These are phyloP conservation scores for Colletotrichum navitas DNA, from an alignment of 2,329 filamentous ascomycete species.

Conservation along the genomic window DNA sequence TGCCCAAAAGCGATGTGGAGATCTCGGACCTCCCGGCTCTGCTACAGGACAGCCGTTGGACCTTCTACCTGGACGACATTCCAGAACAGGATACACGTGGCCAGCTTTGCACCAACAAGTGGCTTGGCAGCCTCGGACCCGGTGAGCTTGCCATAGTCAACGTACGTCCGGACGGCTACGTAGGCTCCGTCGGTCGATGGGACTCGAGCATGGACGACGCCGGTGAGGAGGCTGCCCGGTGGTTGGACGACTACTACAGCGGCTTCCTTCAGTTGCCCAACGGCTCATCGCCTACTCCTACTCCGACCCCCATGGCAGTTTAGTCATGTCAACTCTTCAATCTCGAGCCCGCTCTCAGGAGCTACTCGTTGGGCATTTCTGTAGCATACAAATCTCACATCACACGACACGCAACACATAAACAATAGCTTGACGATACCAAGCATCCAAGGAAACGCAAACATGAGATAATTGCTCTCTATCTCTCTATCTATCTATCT, in stretches of 20 bases:
- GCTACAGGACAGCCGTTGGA: constrained; percentile 76
- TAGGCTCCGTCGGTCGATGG: constrained; percentile 72
- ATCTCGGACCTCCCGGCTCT: constrained; percentile 72
- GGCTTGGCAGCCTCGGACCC: constrained; percentile 70
- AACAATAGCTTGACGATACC: constrained; percentile 29
- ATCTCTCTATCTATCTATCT: constrained; percentile 37
- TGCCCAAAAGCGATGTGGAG: constrained; percentile 73
- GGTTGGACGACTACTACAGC: constrained; percentile 67
- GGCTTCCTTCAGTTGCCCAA: constrained; percentile 65
- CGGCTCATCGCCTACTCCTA: constrained; percentile 32
- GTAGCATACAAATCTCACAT: constrained; percentile 32
- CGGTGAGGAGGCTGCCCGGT: constrained; percentile 64
- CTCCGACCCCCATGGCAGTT: constrained; percentile 33
- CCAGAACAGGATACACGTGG: constrained; percentile 66
- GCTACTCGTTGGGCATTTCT: constrained; percentile 23
- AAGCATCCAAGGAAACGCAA: constrained; percentile 29
- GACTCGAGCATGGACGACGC: constrained; percentile 64
- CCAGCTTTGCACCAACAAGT: constrained; percentile 73
- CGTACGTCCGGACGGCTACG: constrained; percentile 80
- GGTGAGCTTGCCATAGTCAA: constrained; percentile 74
- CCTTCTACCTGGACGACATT: constrained; percentile 77
- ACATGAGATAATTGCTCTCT: constrained; percentile 37
- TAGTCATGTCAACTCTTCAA: constrained; percentile 16
- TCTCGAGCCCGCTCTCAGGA: constrained; percentile 17
- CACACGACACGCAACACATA: constrained; percentile 28